Conservation (phyloP, 345 rosid species). For the Hibiscus trionum region DNA sequence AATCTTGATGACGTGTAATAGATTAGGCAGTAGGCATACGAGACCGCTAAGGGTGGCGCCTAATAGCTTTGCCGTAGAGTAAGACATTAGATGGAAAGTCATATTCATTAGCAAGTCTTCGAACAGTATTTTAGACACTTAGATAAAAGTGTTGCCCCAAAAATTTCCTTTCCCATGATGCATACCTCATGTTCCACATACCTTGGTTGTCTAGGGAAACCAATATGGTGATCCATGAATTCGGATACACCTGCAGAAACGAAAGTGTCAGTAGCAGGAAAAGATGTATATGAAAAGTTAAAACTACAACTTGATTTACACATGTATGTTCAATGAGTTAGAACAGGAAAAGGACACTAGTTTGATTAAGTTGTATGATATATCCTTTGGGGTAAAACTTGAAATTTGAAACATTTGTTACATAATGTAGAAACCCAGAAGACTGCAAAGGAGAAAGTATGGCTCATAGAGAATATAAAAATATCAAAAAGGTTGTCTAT, state of each 20-base stretch:
- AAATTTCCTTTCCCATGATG: slow-evolving; percentile 80
- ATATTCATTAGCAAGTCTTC: slow-evolving; percentile 61
- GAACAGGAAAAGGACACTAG: too few species aligned
- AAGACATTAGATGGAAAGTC: slow-evolving; percentile 63
- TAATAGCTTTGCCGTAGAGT: slow-evolving; percentile 74
- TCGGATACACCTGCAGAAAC: slow-evolving; percentile 64
- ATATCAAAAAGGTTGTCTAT: too few species aligned
- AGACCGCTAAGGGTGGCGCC: slow-evolving; percentile 30
- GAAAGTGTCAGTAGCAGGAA: background rate
- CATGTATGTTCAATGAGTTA: too few species aligned
- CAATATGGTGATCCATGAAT: slow-evolving; percentile 70
- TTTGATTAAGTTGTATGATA: too few species aligned
- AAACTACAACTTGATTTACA: too few species aligned
- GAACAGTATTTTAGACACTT: slow-evolving; percentile 54
- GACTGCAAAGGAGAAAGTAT: too few species aligned
- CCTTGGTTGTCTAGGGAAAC: slow-evolving; percentile 91
- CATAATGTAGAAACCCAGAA: background rate
- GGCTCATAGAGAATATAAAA: too few species aligned
- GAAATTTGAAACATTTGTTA: background rate
- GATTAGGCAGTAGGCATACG: background rate
- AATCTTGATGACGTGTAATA: slow-evolving; percentile 34
- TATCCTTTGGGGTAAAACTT: too few species aligned
- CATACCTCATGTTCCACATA: slow-evolving; percentile 95
- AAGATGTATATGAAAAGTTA: background rate
- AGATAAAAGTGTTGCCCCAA: slow-evolving; percentile 85